A percentile compares a stretch with the other conserved stretches of the same genome.
These are phyloP conservation scores for Ordospora colligata DNA, from an alignment of 371 early-diverging fungal species.

Conservation along the genomic window DNA sequence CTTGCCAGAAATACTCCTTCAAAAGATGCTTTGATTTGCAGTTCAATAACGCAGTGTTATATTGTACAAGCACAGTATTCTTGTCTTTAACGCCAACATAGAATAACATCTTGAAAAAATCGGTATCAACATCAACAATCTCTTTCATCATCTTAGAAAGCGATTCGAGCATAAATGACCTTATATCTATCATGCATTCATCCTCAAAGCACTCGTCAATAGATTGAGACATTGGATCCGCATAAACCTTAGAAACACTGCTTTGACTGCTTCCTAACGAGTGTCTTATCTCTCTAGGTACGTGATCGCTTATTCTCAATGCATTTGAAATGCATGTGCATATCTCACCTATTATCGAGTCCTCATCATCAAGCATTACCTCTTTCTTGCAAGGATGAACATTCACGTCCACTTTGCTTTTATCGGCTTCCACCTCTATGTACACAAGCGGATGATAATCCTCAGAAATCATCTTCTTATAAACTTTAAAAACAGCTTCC, in stretches of 20 bases:
- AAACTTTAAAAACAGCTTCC: constrained; percentile 69
- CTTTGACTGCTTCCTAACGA: neutral
- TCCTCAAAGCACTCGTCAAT: neutral
- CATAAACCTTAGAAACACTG: neutral
- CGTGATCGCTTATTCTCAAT: neutral
- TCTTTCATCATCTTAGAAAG: constrained; percentile 1
- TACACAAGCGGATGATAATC: constrained; percentile 79
- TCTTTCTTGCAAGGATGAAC: constrained; percentile 90
- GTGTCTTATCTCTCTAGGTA: neutral
- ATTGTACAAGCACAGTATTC: constrained; percentile 10
- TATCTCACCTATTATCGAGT: constrained; percentile 65
- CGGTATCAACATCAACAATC: constrained; percentile 49
- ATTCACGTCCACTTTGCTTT: constrained; percentile 83
- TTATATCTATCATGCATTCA: neutral
- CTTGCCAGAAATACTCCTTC: constrained; percentile 12
- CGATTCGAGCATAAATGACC: neutral
- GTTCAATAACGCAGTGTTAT: constrained; percentile 9
- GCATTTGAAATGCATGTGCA: neutral
- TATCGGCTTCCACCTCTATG: constrained; percentile 70
- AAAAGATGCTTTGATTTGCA: neutral
- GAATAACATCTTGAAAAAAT: constrained; percentile 13
- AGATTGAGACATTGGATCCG: neutral
- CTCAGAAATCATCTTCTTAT: constrained; percentile 70
- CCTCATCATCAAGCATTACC: constrained; percentile 78
- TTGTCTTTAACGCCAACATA: constrained; percentile 14